Base-by-base conservation (phyloP, 768 basidiomycete genomes). In the Phanerodontia chrysosporium region DNA sequence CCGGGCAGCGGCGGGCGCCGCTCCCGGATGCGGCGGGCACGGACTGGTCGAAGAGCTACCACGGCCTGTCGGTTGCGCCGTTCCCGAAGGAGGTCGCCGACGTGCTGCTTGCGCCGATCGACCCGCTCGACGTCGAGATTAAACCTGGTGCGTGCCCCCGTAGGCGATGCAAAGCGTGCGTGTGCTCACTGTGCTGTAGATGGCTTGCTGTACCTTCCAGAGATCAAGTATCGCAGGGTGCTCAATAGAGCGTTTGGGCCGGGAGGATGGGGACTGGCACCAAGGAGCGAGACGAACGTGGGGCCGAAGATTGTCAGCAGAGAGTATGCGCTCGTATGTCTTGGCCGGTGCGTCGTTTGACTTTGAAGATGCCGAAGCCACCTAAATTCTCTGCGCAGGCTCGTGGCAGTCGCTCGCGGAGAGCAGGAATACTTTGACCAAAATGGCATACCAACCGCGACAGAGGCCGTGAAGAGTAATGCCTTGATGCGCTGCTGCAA, bases 401-500 rank as follows among this genome's bases (percentile, higher is more conserved):
- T 98, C 18, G 93, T 98, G 2, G 90, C 83, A 9, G 86, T 98
- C 62, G 90, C 96, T 2, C 81, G 95, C 51, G 96, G 96, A 29
- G 96, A 98, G 75, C 95, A 98, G 65, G 93, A 97, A 65, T 98
- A 95, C 73, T 98, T 98, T 66, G 94, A 95, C 67, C 87, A 90
- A 7, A 80, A 82, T 0, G 93, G 94, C 14, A 85, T 98, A 51
- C 84, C 96, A 1, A 98, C 96, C 0, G 96, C 96, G 0, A 91
- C 90, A 0, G 96, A 98, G 71, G 93, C 88, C 0, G 92, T 90
- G 76, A 98, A 98, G 74, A 93, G 91, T 69, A 98, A 98, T 63
- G 96, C 96, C 0, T 77, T 98, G 29, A 97, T 98, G 95, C 80
- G 96, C 30, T 98, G 96, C 72, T 95, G 92, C 76, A 98, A 98